Evolutionary conservation across 2,329 filamentous ascomycete species (phyloP), one percentile per base, ranked within the genome.

Genomic region (Pyricularia pennisetigena): DNA sequence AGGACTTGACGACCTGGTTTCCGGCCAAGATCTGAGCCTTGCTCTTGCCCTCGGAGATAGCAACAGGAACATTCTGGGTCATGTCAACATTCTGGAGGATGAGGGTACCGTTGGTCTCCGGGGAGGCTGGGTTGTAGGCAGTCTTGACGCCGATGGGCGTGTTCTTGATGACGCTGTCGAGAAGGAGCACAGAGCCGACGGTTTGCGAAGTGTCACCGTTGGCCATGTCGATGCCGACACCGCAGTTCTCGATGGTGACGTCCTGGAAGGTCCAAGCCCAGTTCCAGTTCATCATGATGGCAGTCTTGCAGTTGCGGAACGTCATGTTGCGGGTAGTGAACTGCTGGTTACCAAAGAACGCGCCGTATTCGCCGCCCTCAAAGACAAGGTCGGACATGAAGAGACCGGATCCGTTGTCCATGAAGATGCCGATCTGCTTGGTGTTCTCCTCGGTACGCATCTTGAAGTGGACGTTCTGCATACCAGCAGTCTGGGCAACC

Each of bases 51-150:
- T 85, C 84, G 71, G 83, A 77, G 68, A 98, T 86, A 35, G 92
- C 92, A 28, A 86, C 83, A 7, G 85, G 82, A 68, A 91, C 87
- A 68, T 87, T 88, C 65, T 82, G 82, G 71, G 78, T 80, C 79
- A 97, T 93, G 79, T 97, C 93, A 41, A 96, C 92, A 72, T 97
- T 97, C 80, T 97, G 92, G 12, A 98, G 78, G 72, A 97, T 85
- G 64, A 97, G 85, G 16, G 91, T 92, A 70, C 92, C 92, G 74
- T 93, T 94, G 73, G 91, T 91, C 68, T 83, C 80, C 26, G 87
- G 83, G 69, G 88, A 83, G 49, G 26, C n/a, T 68, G 79, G 78
- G 72, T 85, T 83, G 80, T 92, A 97, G 1, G 90, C 86, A 29
- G 93, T 94, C 73, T 86, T 86, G 74, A 97, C 84, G 72, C 91